These are phyloP conservation scores for Syzygium oleosum DNA, from an alignment of 345 rosid genomes.

Conservation along the genomic window DNA sequence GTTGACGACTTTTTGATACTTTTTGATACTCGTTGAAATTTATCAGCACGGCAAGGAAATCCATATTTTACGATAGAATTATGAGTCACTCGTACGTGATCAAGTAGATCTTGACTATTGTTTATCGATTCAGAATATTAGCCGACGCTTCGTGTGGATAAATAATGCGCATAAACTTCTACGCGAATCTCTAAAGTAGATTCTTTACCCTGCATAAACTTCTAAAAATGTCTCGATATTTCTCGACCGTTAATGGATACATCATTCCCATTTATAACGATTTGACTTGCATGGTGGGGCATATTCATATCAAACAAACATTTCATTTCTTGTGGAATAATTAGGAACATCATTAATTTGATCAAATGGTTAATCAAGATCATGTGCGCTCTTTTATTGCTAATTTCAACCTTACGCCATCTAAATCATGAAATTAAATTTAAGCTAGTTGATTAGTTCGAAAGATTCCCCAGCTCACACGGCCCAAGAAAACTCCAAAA, in stretches of 20 bases:
- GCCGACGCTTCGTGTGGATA: not conserved
- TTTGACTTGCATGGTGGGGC: not conserved
- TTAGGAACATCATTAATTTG: not conserved
- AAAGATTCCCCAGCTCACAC: not conserved
- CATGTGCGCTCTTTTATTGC: not conserved
- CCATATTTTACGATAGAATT: not conserved
- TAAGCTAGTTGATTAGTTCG: not conserved
- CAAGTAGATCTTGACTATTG: not conserved
- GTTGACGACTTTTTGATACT: not conserved
- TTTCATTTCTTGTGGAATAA: not conserved
- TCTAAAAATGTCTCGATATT: not conserved
- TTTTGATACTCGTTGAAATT: fast-evolving
- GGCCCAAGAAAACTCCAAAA: not conserved
- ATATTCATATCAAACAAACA: not conserved
- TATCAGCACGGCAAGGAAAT: not conserved
- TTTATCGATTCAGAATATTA: not conserved
- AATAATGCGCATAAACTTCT: not conserved
- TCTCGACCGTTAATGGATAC: not conserved
- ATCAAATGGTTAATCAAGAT: not conserved
- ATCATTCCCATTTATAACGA: not conserved
- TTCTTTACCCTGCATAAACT: fast-evolving
- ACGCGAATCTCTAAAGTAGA: not conserved
- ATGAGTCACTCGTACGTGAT: not conserved
- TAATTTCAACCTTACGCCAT: not conserved
- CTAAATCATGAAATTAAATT: not conserved